Base-by-base conservation (phyloP, 2,329 filamentous ascomycete species). In the Exophiala alcalophila region DNA sequence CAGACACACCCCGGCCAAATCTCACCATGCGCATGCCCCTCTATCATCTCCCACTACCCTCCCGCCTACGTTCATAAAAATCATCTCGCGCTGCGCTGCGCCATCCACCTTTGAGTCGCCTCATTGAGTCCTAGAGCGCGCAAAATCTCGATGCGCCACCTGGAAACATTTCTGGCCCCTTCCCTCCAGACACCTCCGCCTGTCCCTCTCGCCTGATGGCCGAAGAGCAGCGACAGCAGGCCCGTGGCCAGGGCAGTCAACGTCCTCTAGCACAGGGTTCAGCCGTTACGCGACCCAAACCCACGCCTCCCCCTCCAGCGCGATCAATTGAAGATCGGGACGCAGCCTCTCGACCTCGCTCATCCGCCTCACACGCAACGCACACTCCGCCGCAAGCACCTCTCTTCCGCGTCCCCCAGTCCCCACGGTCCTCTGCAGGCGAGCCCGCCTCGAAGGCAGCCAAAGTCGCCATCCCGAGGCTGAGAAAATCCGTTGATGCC, bases 391-490 rank as follows among this genome's bases (percentile, higher is more conserved):
- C 44, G 31, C 43, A 24, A 14, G 24, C 26, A 3, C 33, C 37
- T 10, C 16, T 38, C 4, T 56, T 57, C 26, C 49, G 54, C 9
- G 33, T 54, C 5, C 54, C 53, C 16, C 40, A 49, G 29, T 53
- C 56, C 25, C 49, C 53, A 8, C 44, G 28, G 5, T 25, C 33
- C 28, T n/a, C 41, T 15, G 26, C 23, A 10, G 24, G 27, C 18
- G 48, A 53, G n/a, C 18, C 40, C 7, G 30, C 42, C 14, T 18
- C 32, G 4, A 56, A 50, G 35, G 39, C 39, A 10, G 51, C 49
- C 26, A 58, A 58, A 32, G 49, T 54, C 21, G 60, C 61, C 7
- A 64, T 64, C 10, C 61, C 61, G 14, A 55, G 61, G 18, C 49
- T 59, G 21, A 56, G 57, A 30, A 52, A 50, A 16, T 47, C 50